phyloP scores from a whole-genome alignment of 2,329 filamentous ascomycete species.

The Thyridium curvatum region DNA sequence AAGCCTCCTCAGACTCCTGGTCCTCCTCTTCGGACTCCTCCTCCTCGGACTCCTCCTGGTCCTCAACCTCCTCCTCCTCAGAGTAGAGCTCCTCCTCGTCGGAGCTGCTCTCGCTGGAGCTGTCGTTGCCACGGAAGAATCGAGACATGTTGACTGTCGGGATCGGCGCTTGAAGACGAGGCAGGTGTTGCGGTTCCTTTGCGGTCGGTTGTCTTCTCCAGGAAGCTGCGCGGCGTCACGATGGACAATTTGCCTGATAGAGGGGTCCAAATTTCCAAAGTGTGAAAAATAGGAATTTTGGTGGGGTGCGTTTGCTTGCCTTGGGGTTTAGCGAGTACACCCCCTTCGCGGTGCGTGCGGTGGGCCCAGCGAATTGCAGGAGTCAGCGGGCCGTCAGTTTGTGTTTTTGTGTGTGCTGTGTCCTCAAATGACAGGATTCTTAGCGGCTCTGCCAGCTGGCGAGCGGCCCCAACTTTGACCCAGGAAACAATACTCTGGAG shows the following conservation, averaged over 20 bases:
- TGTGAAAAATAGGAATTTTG: slow-evolving; percentile 2
- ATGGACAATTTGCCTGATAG: neutral
- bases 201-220: neutral
- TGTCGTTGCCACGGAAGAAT: slow-evolving; percentile 93
- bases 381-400: too few species aligned
- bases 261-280: slow-evolving; percentile 1
- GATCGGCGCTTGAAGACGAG: neutral
- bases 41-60: slow-evolving; percentile 38
- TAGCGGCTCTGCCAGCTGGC: slow-evolving; percentile 5
- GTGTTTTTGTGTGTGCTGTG: too few species aligned
- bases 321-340: too few species aligned
- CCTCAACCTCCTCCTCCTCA: slow-evolving; percentile 58
- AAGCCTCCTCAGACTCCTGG: slow-evolving; percentile 45
- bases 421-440: too few species aligned
- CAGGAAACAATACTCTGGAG: too few species aligned
- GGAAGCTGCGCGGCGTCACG: neutral
- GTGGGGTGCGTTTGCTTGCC: slow-evolving; percentile 2
- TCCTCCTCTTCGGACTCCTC: slow-evolving; percentile 43
- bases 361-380: too few species aligned
- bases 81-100: slow-evolving; percentile 96
- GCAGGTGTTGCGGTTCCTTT: too few species aligned
- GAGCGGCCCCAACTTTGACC: too few species aligned
- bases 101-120: slow-evolving; percentile 91
- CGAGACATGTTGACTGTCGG: slow-evolving; percentile 67
- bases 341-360: too few species aligned